Base-by-base conservation (phyloP, 202 grass and related monocot genomes). In the Schoenoplectus triqueter region DNA sequence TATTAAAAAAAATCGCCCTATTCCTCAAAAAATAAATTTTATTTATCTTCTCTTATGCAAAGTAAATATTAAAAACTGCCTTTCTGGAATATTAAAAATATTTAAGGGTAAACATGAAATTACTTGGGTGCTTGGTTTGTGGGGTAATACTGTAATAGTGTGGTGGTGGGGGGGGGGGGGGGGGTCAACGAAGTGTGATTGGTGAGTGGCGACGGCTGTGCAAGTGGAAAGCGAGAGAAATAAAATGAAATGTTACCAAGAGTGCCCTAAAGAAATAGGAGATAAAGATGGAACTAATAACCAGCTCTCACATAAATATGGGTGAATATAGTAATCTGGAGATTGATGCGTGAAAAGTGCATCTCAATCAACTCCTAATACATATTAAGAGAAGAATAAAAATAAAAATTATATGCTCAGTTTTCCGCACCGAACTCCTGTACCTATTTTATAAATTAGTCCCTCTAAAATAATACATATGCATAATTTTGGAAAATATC, bases 201-300 rank as follows among this genome's bases (percentile, higher is more conserved):
- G 74, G 74, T 60, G 31, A 31, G 31, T 31, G 31, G 31, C 31
- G 74, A 78, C 74, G 60, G 74, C 54, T 78, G 10, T 60, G 54
- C 52, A 78, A 78, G 17, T 78, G 22, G 31, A 78, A 60, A 78
- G 52, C 39, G 22, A 78, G 31, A 60, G 54, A 78, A 78, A 60
- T 44, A 42, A 78, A 77, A 78, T 49, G 14, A 77, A 39, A 56
- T 60, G 52, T 2, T 41, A 59, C 52, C 21, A 59, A 41, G 14
- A 22, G 10, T 69, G 39, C 22, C 31, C 40, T 57, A 56, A 77
- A 11, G 7, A 59, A 59, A 77, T 42, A 41, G 40, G 54, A 78
- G 73, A 78, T 60, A 41, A 59, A 78, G 31, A 60, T 17, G 13
- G 51, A 44, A 44, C 3, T 61, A 78, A 9, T 22, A 46, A 69